Conservation (phyloP, 495 filamentous ascomycete genomes). For the Penicillium verhagenii region DNA sequence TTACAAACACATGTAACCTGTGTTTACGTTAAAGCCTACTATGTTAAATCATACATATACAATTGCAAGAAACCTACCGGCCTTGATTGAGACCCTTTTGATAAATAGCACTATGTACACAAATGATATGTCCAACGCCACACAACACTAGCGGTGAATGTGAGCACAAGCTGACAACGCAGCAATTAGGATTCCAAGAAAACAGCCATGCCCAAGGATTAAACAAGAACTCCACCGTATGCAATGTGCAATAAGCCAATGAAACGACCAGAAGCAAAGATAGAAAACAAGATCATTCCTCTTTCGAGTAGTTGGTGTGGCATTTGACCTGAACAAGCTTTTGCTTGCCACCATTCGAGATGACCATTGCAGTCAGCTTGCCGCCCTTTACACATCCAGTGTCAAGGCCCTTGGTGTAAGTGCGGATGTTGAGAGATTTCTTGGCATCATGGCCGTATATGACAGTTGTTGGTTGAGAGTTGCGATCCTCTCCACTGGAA, state of each 20-base stretch:
- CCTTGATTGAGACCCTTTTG: neutral
- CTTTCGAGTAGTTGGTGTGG: slow-evolving; percentile 20
- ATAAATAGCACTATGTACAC: neutral
- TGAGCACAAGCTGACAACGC: neutral
- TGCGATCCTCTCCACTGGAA: slow-evolving; percentile 15
- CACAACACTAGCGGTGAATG: neutral
- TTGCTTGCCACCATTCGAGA: slow-evolving; percentile 51
- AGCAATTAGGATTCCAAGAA: neutral
- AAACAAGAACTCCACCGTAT: slow-evolving; percentile 1
- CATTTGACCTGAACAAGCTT: slow-evolving; percentile 38
- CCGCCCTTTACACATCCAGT: slow-evolving; percentile 75
- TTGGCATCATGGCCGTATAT: slow-evolving; percentile 87
- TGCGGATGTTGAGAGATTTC: slow-evolving; percentile 60
- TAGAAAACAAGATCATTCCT: neutral
- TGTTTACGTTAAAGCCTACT: too few relatives aligned
- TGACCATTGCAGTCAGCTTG: slow-evolving; percentile 71
- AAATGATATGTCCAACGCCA: neutral
- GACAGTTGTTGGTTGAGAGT: slow-evolving; percentile 50
- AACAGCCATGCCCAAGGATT: neutral
- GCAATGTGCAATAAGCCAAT: neutral
- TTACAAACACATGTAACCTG: too few relatives aligned
- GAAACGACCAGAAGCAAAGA: neutral
- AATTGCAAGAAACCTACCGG: neutral
- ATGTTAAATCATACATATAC: neutral
- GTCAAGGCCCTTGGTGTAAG: slow-evolving; percentile 83